Conservation (phyloP, 805 yeast genomes). For the Wickerhamomyces bovis region DNA sequence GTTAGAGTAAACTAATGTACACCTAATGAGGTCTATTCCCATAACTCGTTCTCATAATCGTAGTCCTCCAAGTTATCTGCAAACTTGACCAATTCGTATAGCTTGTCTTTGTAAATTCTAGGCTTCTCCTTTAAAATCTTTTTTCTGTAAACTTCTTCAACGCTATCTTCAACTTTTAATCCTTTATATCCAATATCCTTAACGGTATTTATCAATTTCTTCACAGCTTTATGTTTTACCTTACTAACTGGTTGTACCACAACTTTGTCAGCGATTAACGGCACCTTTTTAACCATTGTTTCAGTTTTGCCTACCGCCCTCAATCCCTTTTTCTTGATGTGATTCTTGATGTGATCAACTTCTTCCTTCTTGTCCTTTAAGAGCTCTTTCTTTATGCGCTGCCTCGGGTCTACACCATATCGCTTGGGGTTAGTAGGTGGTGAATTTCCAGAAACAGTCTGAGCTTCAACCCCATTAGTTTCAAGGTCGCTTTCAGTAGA, state of each 20-base stretch:
- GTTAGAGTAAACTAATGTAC: neutral
- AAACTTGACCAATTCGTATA: neutral
- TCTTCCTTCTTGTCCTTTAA: conserved; percentile 1
- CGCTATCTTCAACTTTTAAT: neutral
- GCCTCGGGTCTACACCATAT: neutral
- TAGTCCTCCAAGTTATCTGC: neutral
- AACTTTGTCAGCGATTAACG: conserved; percentile 1
- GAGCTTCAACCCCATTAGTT: neutral
- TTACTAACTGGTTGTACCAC: conserved; percentile 1
- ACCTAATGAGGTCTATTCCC: neutral
- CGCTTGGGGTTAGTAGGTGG: conserved; percentile 17
- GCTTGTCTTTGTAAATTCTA: neutral
- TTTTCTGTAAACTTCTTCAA: neutral
- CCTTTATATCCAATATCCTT: neutral
- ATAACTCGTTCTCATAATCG: neutral
- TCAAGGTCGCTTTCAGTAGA: conserved; percentile 1
- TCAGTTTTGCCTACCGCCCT: conserved; percentile 1
- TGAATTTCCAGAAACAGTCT: conserved; percentile 15
- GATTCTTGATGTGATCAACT: conserved; percentile 3
- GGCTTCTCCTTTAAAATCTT: neutral
- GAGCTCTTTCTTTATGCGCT: neutral
- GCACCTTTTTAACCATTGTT: conserved; percentile 2
- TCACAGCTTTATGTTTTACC: neutral
- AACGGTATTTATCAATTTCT: neutral
- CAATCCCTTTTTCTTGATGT: conserved; percentile 4